A percentile compares a stretch with the other conserved stretches of the same genome.
These are phyloP conservation scores for Fusarium sp. DNA, from an alignment of 2,329 filamentous ascomycete species.

Conservation along the genomic window DNA sequence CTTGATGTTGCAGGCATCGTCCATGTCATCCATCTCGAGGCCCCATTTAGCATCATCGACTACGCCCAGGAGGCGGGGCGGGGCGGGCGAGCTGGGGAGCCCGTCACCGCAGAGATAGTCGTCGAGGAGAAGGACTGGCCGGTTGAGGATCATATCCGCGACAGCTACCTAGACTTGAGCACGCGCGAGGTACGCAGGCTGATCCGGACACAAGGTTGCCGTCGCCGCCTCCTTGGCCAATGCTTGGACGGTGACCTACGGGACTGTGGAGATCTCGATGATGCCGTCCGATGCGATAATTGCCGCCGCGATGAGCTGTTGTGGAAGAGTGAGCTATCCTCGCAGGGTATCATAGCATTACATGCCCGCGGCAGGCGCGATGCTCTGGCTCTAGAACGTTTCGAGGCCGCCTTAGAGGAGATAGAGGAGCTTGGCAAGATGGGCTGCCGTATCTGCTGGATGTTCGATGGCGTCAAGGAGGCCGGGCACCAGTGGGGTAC, in stretches of 20 bases:
- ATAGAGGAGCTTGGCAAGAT: not conserved
- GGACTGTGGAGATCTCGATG: slow-evolving; percentile 7
- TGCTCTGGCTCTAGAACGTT: not conserved
- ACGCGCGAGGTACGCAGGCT: not conserved
- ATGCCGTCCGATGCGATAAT: slow-evolving; percentile 1
- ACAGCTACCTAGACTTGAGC: not conserved
- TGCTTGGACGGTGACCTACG: slow-evolving; percentile 3
- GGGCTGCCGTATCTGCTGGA: not conserved
- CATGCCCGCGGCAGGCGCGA: not conserved
- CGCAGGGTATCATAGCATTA: not conserved
- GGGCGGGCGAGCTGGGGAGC: not conserved
- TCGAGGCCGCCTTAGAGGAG: not conserved
- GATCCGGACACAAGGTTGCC: not conserved
- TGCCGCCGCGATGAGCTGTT: slow-evolving; percentile 6
- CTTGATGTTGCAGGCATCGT: not conserved
- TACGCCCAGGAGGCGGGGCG: not conserved
- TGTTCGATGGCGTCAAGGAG: not conserved
- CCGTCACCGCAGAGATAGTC: not conserved
- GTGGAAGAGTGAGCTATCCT: slow-evolving; percentile 4
- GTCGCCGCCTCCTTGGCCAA: not conserved
- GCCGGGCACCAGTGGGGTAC: not conserved
- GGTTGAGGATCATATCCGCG: not conserved
- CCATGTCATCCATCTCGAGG: not conserved
- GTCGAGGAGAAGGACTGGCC: not conserved
- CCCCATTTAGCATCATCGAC: not conserved